Evolutionary conservation across 2,329 filamentous ascomycete species (phyloP).

Genomic region (Fusarium sp.): DNA sequence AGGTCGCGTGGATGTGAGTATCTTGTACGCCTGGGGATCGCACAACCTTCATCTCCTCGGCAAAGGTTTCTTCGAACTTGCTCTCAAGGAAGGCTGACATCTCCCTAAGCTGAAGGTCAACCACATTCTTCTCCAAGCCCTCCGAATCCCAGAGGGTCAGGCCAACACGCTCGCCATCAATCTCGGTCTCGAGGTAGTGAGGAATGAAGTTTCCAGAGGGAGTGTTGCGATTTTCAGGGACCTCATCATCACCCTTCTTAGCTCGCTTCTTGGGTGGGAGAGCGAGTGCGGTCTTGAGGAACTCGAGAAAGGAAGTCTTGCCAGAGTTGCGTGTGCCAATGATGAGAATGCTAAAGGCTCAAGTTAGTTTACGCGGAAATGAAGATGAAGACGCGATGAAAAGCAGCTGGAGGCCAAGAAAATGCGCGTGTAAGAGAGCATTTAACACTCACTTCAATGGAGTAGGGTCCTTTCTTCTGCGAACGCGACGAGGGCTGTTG

Average conservation of each 20-base stretch:
- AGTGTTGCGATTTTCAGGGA: slow-evolving; percentile 63
- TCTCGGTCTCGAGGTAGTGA: slow-evolving; percentile 93
- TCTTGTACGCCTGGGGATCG: slow-evolving; percentile 93
- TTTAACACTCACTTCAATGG: slow-evolving; percentile 90
- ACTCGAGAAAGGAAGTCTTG: slow-evolving; percentile 97
- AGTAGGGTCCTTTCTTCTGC: slow-evolving; percentile 95
- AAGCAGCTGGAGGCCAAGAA: not conserved
- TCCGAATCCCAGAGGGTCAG: slow-evolving; percentile 97
- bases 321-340: slow-evolving; percentile 89
- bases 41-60: slow-evolving; percentile 97
- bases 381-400: not conserved
- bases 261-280: slow-evolving; percentile 83
- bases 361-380: not conserved
- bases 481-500: slow-evolving; percentile 91
- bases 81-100: slow-evolving; percentile 94
- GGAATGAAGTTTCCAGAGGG: slow-evolving; percentile 81
- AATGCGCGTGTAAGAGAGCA: not conserved
- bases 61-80: slow-evolving; percentile 98
- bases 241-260: slow-evolving; percentile 69
- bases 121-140: slow-evolving; percentile 92
- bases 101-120: slow-evolving; percentile 92
- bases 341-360: slow-evolving; percentile 78
- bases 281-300: slow-evolving; percentile 87
- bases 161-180: slow-evolving; percentile 90
- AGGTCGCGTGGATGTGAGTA: slow-evolving; percentile 96